Conservation (phyloP, 2,329 filamentous ascomycete species). For the Balansia obtecta region DNA sequence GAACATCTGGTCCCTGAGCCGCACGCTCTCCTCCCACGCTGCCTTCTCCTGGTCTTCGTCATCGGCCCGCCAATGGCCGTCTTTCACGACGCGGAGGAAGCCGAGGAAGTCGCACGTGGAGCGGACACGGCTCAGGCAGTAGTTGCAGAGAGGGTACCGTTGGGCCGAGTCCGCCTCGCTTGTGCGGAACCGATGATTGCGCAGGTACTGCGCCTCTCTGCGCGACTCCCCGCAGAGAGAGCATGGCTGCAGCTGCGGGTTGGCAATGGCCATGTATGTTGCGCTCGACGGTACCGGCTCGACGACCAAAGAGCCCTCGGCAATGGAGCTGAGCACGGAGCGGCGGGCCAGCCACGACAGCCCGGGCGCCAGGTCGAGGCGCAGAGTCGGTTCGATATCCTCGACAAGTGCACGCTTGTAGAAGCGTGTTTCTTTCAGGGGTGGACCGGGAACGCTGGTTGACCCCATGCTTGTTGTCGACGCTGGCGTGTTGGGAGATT, state of each 20-base stretch:
- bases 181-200: slow-evolving; percentile 80
- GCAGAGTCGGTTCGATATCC: slow-evolving; percentile 87
- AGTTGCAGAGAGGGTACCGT: slow-evolving; percentile 78
- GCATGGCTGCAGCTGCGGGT: slow-evolving; percentile 54
- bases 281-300: slow-evolving; percentile 64
- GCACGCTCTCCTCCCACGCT: slow-evolving; percentile 91
- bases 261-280: slow-evolving; percentile 34
- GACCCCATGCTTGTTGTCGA: slow-evolving; percentile 36
- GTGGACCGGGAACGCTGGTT: slow-evolving; percentile 31
- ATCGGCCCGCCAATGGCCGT: slow-evolving; percentile 80
- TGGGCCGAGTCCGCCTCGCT: slow-evolving; percentile 79
- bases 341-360: slow-evolving; percentile 88
- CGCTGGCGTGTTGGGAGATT: slow-evolving; percentile 45
- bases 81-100: slow-evolving; percentile 81
- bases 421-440: slow-evolving; percentile 82
- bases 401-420: slow-evolving; percentile 83
- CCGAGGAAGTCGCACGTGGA: slow-evolving; percentile 87
- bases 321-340: slow-evolving; percentile 70
- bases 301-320: slow-evolving; percentile 75
- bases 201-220: slow-evolving; percentile 55
- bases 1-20: slow-evolving; percentile 88
- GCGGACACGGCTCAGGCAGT: slow-evolving; percentile 72
- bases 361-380: slow-evolving; percentile 78
- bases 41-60: slow-evolving; percentile 73
- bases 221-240: slow-evolving; percentile 79